Percentiles rank a stretch among this genome's conserved stretches.
phyloP scores from a whole-genome alignment of 805 yeast genomes.

The Wickerhamiella allomyrinae region DNA sequence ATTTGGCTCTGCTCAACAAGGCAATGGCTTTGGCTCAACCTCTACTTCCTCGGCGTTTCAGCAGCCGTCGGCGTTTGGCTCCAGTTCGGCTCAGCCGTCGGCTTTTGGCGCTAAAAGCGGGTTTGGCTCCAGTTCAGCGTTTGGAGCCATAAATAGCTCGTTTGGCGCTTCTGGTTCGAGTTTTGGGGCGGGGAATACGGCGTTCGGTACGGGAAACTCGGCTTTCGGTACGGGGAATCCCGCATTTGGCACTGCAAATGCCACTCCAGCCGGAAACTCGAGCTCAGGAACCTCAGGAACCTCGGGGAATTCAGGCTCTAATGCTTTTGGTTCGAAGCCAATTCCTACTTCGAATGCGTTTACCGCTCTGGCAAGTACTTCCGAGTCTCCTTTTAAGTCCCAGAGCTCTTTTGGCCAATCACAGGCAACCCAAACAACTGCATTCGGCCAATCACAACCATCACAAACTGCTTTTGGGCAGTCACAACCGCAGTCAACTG shows the following conservation, averaged over 20 bases:
- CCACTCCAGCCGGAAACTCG: not conserved
- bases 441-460: conserved; percentile 4
- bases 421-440: not conserved
- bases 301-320: not conserved
- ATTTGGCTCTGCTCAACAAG: not conserved
- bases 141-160: no score
- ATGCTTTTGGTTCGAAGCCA: not conserved
- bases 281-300: not conserved
- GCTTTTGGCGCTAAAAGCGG: no score
- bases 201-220: conserved; percentile 12
- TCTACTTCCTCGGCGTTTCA: no score
- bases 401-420: not conserved
- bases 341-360: not conserved
- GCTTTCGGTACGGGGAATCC: conserved; percentile 12
- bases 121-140: no score
- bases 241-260: not conserved
- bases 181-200: conserved; percentile 8
- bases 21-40: not conserved
- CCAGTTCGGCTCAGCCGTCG: no score
- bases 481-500: not conserved
- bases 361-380: not conserved
- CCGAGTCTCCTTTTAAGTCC: not conserved
- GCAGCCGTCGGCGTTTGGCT: no score
- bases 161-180: conserved; percentile 6
- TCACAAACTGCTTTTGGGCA: not conserved